phyloP scores from a whole-genome alignment of 768 basidiomycete genomes.

The Pleurotus salmoneostramineus region DNA sequence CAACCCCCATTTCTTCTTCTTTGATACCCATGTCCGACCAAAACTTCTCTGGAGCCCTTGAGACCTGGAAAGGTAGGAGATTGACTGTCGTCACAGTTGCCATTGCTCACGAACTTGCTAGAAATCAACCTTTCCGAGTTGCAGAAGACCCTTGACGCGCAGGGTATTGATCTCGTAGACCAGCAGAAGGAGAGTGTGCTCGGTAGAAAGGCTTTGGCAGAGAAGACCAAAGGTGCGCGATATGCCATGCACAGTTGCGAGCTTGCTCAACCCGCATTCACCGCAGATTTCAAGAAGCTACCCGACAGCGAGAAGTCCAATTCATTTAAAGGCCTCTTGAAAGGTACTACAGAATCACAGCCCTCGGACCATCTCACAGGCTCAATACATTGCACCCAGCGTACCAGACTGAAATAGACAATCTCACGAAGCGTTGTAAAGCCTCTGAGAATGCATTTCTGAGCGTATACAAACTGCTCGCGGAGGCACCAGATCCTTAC shows the following conservation, averaged over 20 bases:
- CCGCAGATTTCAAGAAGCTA: conserved; percentile 91
- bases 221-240: conserved; percentile 91
- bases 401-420: conserved; percentile 96
- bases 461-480: conserved; percentile 93
- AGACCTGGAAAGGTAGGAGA: conserved; percentile 84
- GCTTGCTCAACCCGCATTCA: background rate
- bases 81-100: background rate
- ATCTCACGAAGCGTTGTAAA: conserved; percentile 89
- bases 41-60: conserved; percentile 90
- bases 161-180: conserved; percentile 94
- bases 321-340: conserved; percentile 87
- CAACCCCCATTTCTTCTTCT: background rate
- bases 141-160: conserved; percentile 89
- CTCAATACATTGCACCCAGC: conserved; percentile 38
- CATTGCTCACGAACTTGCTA: conserved; percentile 23
- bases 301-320: conserved; percentile 85
- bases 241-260: background rate
- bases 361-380: background rate
- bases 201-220: conserved; percentile 90
- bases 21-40: conserved; percentile 43
- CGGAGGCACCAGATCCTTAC: conserved; percentile 97
- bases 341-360: conserved; percentile 44
- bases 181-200: conserved; percentile 97
- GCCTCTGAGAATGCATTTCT: conserved; percentile 92
- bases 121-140: conserved; percentile 87